Percentiles rank a stretch among this genome's conserved stretches.
Conservation (phyloP, 257 asterid species). For the Solanum bulbocastanum region DNA sequence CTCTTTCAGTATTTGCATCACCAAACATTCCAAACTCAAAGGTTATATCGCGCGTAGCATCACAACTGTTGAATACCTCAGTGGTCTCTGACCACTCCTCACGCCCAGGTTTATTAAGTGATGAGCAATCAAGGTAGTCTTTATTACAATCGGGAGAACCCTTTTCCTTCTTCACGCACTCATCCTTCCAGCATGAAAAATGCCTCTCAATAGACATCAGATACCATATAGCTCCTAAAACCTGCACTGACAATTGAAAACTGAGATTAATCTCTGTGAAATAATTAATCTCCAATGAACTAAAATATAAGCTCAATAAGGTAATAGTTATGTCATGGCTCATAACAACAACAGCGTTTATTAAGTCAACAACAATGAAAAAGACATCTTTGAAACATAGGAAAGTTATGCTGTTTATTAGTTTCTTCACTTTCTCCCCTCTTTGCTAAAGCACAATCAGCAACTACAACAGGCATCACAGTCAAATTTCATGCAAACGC, state of each 20-base stretch:
- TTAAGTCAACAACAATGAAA: neutral
- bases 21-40: slow-evolving; percentile 63
- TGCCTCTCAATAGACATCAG: slow-evolving; percentile 71
- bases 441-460: neutral
- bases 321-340: neutral
- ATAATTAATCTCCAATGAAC: neutral
- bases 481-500: neutral
- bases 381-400: neutral
- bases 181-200: slow-evolving; percentile 59
- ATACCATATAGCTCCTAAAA: slow-evolving; percentile 73
- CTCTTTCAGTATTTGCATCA: slow-evolving; percentile 45
- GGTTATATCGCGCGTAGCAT: slow-evolving; percentile 9
- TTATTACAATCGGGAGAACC: slow-evolving; percentile 12
- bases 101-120: slow-evolving; percentile 1
- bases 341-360: neutral
- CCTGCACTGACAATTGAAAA: slow-evolving; percentile 31
- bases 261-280: neutral
- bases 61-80: slow-evolving; percentile 30
- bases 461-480: neutral
- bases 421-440: neutral
- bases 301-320: neutral
- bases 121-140: slow-evolving; percentile 43
- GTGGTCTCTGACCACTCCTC: slow-evolving; percentile 41
- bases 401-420: neutral
- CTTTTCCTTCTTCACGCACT: slow-evolving; percentile 31